phyloP scores from a whole-genome alignment of 2,329 filamentous ascomycete genomes.

The Neopestalotiopsis rosae region DNA sequence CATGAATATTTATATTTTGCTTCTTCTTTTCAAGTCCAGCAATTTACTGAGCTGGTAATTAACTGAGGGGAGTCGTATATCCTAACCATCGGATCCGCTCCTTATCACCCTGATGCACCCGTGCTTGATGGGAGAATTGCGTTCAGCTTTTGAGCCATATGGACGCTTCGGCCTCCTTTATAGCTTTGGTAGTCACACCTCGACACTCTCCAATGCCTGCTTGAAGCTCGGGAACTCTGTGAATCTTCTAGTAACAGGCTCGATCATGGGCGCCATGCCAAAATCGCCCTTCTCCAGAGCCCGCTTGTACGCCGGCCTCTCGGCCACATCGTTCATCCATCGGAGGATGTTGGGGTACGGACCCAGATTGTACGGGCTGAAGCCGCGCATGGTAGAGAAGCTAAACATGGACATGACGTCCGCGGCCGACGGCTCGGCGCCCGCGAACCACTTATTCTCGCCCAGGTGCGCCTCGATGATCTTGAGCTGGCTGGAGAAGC shows the following conservation, averaged over 20 bases:
- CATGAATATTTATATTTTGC: too few species aligned
- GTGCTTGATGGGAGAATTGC: background rate
- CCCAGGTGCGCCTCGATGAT: slow-evolving; percentile 17
- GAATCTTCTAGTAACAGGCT: slow-evolving; percentile 13
- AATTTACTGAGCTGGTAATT: too few species aligned
- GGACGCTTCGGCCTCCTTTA: background rate
- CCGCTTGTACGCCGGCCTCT: slow-evolving; percentile 15
- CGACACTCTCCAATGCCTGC: slow-evolving; percentile 10
- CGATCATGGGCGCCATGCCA: slow-evolving; percentile 20
- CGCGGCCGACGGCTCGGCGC: slow-evolving; percentile 11
- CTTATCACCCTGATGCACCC: too few species aligned
- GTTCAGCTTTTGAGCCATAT: background rate
- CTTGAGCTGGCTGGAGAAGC: slow-evolving; percentile 12
- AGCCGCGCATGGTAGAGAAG: slow-evolving; percentile 18
- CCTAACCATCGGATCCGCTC: too few species aligned
- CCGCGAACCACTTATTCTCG: slow-evolving; percentile 18
- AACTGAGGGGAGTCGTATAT: too few species aligned
- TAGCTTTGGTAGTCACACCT: background rate
- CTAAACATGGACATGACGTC: slow-evolving; percentile 21
- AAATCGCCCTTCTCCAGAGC: slow-evolving; percentile 19
- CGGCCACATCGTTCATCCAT: slow-evolving; percentile 18
- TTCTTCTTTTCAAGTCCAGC: too few species aligned
- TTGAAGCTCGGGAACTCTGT: slow-evolving; percentile 18
- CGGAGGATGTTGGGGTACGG: slow-evolving; percentile 19
- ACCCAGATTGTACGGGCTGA: slow-evolving; percentile 9